A percentile compares a stretch with the other conserved stretches of the same genome.
phyloP scores from a whole-genome alignment of 2,329 filamentous ascomycete genomes.

The Curvularia spicifera region DNA sequence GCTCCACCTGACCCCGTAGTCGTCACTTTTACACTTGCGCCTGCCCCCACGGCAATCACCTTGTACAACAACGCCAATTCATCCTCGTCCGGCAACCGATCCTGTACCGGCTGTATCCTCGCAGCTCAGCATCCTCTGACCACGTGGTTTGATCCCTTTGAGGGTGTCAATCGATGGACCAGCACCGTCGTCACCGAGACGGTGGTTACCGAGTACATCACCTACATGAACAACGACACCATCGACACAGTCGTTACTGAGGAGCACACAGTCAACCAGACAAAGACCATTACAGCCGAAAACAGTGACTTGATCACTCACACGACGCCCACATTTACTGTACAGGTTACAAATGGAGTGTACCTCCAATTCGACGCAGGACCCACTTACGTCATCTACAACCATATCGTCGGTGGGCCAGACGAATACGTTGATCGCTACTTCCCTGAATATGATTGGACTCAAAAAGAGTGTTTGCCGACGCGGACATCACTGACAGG shows the following conservation, averaged over 20 bases:
- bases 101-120: constrained; percentile 44
- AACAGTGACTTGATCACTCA: constrained; percentile 27
- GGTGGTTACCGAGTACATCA: constrained; percentile 32
- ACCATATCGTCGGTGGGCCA: constrained; percentile 33
- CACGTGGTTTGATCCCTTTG: constrained; percentile 23
- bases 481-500: constrained; percentile 17
- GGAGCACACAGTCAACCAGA: constrained; percentile 34
- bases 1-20: background rate
- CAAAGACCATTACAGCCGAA: constrained; percentile 27
- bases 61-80: background rate
- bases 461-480: constrained; percentile 18
- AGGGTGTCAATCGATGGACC: constrained; percentile 22
- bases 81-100: background rate
- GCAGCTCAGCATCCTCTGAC: constrained; percentile 34
- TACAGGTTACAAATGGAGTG: constrained; percentile 26
- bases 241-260: constrained; percentile 38
- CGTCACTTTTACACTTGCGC: background rate
- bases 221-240: constrained; percentile 34
- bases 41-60: background rate
- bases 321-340: constrained; percentile 31
- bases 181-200: constrained; percentile 38
- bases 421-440: constrained; percentile 17
- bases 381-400: constrained; percentile 43
- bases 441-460: constrained; percentile 1
- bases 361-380: constrained; percentile 29